phyloP scores from a whole-genome alignment of 2,329 filamentous ascomycete genomes.

The Huntiella moniliformis region DNA sequence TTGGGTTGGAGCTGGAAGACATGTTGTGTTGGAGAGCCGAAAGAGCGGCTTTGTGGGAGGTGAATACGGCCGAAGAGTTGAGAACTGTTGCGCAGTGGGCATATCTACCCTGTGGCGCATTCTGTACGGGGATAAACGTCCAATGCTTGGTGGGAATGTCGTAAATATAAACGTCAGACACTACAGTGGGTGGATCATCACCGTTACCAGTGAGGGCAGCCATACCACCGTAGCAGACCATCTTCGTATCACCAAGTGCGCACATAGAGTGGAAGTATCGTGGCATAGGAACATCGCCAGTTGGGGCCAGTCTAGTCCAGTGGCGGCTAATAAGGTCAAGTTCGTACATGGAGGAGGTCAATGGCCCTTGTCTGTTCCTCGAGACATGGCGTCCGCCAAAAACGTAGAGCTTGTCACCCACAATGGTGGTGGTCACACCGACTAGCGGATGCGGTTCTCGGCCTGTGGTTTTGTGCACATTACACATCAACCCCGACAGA shows the following conservation, averaged over 20 bases:
- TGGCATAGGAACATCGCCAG: slow-evolving; percentile 71
- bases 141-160: slow-evolving; percentile 68
- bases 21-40: slow-evolving; percentile 84
- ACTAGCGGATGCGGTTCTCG: slow-evolving; percentile 81
- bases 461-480: slow-evolving; percentile 71
- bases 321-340: slow-evolving; percentile 78
- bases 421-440: slow-evolving; percentile 81
- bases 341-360: slow-evolving; percentile 86
- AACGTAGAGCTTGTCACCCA: slow-evolving; percentile 91
- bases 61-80: slow-evolving; percentile 72
- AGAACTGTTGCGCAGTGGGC: slow-evolving; percentile 90
- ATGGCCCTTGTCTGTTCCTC: slow-evolving; percentile 54
- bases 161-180: slow-evolving; percentile 96
- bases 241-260: slow-evolving; percentile 77
- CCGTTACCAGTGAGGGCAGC: slow-evolving; percentile 33
- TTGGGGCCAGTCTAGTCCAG: slow-evolving; percentile 77
- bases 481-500: slow-evolving; percentile 48
- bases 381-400: slow-evolving; percentile 86
- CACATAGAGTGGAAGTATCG: slow-evolving; percentile 97
- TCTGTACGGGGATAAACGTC: slow-evolving; percentile 64
- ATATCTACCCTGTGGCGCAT: slow-evolving; percentile 82
- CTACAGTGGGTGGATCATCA: slow-evolving; percentile 67
- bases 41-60: slow-evolving; percentile 63
- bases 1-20: slow-evolving; percentile 51
- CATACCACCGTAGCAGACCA: slow-evolving; percentile 98